Percentiles rank a stretch among this genome's conserved stretches.
These are phyloP conservation scores for Sarocladium strictum DNA, from an alignment of 2,329 filamentous ascomycete genomes.

Conservation along the genomic window DNA sequence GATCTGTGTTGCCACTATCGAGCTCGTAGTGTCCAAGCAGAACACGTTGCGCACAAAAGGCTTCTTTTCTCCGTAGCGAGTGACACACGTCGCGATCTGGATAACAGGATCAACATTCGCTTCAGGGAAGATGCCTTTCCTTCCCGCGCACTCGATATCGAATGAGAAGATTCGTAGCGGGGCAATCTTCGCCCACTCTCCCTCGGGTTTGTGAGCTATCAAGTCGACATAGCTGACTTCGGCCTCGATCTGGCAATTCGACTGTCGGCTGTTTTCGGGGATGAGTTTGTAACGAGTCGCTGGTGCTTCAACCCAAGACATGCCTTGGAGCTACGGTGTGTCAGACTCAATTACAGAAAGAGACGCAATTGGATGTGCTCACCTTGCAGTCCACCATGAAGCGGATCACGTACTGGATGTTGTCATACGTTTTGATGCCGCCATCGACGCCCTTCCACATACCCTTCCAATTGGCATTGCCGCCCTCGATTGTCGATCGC, in stretches of 20 bases:
- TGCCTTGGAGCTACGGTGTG: conserved; percentile 66
- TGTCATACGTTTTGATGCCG: conserved; percentile 88
- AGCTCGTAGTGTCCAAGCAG: conserved; percentile 83
- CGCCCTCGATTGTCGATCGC: conserved; percentile 67
- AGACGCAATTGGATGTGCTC: conserved; percentile 17
- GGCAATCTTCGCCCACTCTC: conserved; percentile 97
- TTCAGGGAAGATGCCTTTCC: conserved; percentile 96
- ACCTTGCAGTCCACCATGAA: conserved; percentile 98
- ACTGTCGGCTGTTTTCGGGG: conserved; percentile 61
- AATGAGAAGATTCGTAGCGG: conserved; percentile 90
- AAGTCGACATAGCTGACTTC: conserved; percentile 76
- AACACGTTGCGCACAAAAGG: conserved; percentile 97
- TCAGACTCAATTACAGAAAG: neutral
- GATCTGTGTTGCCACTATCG: conserved; percentile 92
- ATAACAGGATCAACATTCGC: conserved; percentile 89
- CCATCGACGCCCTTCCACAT: conserved; percentile 70
- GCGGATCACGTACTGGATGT: conserved; percentile 85
- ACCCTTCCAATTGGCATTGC: conserved; percentile 80
- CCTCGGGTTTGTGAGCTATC: conserved; percentile 79
- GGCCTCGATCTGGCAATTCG: conserved; percentile 95
- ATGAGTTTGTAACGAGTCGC: conserved; percentile 68
- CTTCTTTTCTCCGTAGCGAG: conserved; percentile 88
- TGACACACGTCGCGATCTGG: conserved; percentile 96
- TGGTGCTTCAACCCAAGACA: conserved; percentile 94
- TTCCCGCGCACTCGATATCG: conserved; percentile 96